phyloP scores from a whole-genome alignment of 345 rosid genomes.

The Boechera retrofracta region DNA sequence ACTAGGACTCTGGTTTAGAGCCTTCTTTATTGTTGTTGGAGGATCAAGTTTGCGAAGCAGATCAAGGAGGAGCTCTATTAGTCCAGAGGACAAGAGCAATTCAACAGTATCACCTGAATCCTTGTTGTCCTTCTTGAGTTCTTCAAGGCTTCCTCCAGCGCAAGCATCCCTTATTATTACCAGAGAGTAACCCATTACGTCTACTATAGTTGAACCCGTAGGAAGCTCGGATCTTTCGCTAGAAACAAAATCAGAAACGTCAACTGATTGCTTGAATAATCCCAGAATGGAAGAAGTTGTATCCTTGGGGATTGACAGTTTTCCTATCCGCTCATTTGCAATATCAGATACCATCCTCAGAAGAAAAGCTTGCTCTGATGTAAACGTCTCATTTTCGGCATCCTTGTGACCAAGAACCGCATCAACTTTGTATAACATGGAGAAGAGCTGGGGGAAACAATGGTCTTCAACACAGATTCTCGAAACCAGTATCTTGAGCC shows the following conservation, averaged over 20 bases:
- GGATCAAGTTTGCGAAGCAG: slow-evolving; percentile 73
- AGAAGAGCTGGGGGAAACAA: slow-evolving; percentile 58
- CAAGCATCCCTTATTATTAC: slow-evolving; percentile 64
- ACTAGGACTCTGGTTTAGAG: slow-evolving; percentile 45
- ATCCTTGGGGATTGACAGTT: slow-evolving; percentile 50
- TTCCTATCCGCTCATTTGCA: slow-evolving; percentile 54
- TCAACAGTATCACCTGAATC: slow-evolving; percentile 45
- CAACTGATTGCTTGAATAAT: slow-evolving; percentile 53
- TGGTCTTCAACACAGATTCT: slow-evolving; percentile 64
- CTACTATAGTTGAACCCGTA: slow-evolving; percentile 51
- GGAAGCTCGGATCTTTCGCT: slow-evolving; percentile 64
- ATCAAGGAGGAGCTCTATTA: slow-evolving; percentile 53
- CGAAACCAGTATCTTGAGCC: slow-evolving; percentile 78
- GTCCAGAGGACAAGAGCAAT: slow-evolving; percentile 56
- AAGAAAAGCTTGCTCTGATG: slow-evolving; percentile 68
- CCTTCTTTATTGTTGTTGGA: slow-evolving; percentile 64
- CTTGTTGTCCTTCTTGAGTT: slow-evolving; percentile 35
- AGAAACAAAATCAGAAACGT: slow-evolving; percentile 44
- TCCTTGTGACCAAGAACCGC: too few species aligned
- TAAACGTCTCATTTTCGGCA: slow-evolving; percentile 40
- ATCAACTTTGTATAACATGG: slow-evolving; percentile 9
- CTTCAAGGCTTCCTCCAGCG: slow-evolving; percentile 50
- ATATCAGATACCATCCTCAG: slow-evolving; percentile 62
- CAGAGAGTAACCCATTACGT: slow-evolving; percentile 73
- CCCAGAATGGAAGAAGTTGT: slow-evolving; percentile 46